These are phyloP conservation scores for Sonneratia alba DNA, from an alignment of 345 rosid species.

Conservation along the genomic window DNA sequence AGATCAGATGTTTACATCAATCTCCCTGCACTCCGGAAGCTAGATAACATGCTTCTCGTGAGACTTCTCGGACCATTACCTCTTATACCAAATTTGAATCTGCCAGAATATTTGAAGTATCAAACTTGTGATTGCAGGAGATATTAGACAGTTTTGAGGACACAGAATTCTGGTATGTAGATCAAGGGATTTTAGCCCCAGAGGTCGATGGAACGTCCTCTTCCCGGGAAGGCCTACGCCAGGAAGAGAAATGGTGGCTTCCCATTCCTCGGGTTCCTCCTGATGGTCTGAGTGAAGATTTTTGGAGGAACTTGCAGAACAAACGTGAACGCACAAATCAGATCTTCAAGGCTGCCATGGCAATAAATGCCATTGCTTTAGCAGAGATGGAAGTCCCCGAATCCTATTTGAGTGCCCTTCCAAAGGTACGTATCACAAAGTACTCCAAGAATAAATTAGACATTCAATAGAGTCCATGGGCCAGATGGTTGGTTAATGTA, in stretches of 20 bases:
- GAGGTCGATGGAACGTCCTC: slow-evolving; percentile 26
- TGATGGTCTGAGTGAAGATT: slow-evolving; percentile 28
- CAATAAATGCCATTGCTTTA: slow-evolving; percentile 27
- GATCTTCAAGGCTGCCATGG: slow-evolving; percentile 37
- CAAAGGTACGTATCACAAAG: slow-evolving; percentile 23
- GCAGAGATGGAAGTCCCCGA: slow-evolving; percentile 38
- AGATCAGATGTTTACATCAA: slow-evolving; percentile 31
- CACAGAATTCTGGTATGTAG: slow-evolving; percentile 32
- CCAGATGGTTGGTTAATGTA: background rate
- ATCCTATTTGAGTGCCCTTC: slow-evolving; percentile 29
- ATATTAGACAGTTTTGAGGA: slow-evolving; percentile 26
- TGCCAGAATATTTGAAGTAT: background rate
- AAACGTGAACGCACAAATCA: slow-evolving; percentile 31
- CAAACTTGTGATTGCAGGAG: slow-evolving; percentile 15
- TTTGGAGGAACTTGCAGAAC: slow-evolving; percentile 27
- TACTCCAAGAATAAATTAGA: background rate
- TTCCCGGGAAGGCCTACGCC: slow-evolving; percentile 23
- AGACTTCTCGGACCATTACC: slow-evolving; percentile 3
- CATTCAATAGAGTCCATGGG: background rate
- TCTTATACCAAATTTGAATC: background rate
- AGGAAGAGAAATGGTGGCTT: slow-evolving; percentile 44
- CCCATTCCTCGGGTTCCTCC: slow-evolving; percentile 36
- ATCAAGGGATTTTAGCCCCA: slow-evolving; percentile 20
- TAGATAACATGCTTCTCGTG: slow-evolving; percentile 42
- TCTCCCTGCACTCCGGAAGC: slow-evolving; percentile 34